These are phyloP conservation scores for Alternaria sp. DNA, from an alignment of 2,329 filamentous ascomycete genomes.

Conservation along the genomic window DNA sequence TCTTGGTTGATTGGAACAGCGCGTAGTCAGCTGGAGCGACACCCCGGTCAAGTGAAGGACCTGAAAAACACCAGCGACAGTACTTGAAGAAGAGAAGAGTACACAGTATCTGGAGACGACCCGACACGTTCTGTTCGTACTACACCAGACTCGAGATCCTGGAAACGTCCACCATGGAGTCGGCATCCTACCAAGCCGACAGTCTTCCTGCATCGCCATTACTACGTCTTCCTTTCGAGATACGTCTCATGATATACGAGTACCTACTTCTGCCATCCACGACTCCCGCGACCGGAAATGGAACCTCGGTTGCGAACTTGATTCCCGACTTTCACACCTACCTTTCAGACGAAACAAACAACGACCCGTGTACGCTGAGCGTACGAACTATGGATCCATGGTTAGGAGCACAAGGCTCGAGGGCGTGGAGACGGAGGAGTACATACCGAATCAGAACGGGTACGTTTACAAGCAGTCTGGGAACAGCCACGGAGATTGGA, in stretches of 20 bases:
- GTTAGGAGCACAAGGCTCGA: conserved; percentile 34
- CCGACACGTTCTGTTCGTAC: neutral
- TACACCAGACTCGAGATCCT: neutral
- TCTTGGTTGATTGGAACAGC: conserved; percentile 7
- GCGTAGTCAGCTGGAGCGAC: neutral
- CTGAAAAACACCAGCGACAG: neutral
- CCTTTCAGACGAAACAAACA: conserved; percentile 44
- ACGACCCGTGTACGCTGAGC: conserved; percentile 49
- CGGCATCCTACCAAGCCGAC: neutral
- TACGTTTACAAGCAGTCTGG: conserved; percentile 28
- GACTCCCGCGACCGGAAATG: conserved; percentile 39
- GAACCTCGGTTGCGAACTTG: conserved; percentile 46
- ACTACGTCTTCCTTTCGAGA: conserved; percentile 57
- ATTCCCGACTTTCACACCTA: conserved; percentile 56
- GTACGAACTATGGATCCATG: conserved; percentile 58
- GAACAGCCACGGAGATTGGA: neutral
- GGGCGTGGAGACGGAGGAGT: conserved; percentile 47
- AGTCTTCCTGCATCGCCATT: conserved; percentile 44
- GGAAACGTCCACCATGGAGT: conserved; percentile 17
- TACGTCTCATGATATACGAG: conserved; percentile 59
- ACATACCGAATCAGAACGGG: conserved; percentile 51
- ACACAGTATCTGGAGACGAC: neutral
- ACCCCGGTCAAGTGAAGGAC: neutral
- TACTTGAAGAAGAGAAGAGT: neutral
- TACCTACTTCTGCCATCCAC: conserved; percentile 53